These are phyloP conservation scores for Pythium vanterpoolii DNA, from an alignment of 352 stramenopile species.

Conservation along the genomic window DNA sequence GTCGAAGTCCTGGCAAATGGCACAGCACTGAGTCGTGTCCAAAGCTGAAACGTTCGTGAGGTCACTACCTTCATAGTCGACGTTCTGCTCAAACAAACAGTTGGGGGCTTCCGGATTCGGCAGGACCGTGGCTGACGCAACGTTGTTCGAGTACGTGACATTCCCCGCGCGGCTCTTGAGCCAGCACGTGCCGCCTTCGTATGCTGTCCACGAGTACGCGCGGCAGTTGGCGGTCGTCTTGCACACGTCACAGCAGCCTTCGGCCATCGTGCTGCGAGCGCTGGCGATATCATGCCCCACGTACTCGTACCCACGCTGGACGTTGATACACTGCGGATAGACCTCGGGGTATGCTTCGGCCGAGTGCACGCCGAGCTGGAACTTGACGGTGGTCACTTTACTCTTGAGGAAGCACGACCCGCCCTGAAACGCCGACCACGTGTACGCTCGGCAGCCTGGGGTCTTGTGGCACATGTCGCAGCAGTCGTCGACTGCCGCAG, in stretches of 20 bases:
- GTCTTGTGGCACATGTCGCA: slow-evolving; percentile 32
- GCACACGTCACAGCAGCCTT: slow-evolving; percentile 37
- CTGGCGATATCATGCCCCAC: not conserved
- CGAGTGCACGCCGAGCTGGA: slow-evolving; percentile 10
- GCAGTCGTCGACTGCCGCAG: slow-evolving; percentile 10
- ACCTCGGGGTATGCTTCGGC: slow-evolving; percentile 9
- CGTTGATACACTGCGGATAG: not conserved
- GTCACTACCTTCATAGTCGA: slow-evolving; percentile 12
- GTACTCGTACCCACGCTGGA: not conserved
- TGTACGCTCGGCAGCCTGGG: slow-evolving; percentile 46
- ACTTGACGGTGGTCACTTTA: not conserved
- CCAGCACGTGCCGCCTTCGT: slow-evolving; percentile 13
- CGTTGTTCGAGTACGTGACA: too few relatives aligned
- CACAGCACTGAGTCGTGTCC: slow-evolving; percentile 12
- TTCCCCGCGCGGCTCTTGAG: not conserved
- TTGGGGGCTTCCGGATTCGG: not conserved
- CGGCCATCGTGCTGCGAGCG: not conserved
- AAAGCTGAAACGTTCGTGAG: not conserved
- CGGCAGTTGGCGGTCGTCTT: slow-evolving; percentile 25
- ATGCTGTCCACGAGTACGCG: slow-evolving; percentile 45
- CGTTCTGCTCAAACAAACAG: slow-evolving; percentile 4
- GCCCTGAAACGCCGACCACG: slow-evolving; percentile 47
- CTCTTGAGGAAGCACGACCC: slow-evolving; percentile 45
- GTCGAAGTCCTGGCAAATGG: not conserved
- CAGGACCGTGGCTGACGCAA: too few relatives aligned